phyloP scores from a whole-genome alignment of 305 asterid species.

The Fraxinus greggii region DNA sequence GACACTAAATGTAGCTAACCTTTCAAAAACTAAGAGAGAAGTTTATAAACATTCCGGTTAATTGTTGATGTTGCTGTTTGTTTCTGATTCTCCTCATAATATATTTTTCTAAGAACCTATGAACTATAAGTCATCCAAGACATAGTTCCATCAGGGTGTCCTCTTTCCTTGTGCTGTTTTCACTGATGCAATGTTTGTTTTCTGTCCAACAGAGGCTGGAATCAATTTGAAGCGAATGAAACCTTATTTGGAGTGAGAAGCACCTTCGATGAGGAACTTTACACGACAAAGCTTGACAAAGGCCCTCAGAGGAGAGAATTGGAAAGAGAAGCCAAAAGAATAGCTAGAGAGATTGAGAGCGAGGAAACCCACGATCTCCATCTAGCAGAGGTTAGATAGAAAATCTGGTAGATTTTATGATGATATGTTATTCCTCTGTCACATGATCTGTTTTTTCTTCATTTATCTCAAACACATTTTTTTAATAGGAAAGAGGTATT shows the following conservation, averaged over 20 bases:
- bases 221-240: constrained; percentile 88
- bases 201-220: constrained; percentile 73
- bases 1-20: neutral
- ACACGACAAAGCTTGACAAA: constrained; percentile 90
- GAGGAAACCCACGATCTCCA: constrained; percentile 90
- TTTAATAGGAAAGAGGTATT: constrained; percentile 81
- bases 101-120: neutral
- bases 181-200: constrained; percentile 2
- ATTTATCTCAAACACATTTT: constrained; percentile 24
- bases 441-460: neutral
- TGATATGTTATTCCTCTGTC: constrained; percentile 2
- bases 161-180: constrained; percentile 14
- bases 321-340: constrained; percentile 80
- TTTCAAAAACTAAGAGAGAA: constrained; percentile 7
- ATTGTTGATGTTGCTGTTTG: constrained; percentile 1
- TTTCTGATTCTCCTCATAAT: neutral
- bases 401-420: neutral
- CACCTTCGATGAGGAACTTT: constrained; percentile 89
- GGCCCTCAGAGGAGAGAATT: constrained; percentile 87
- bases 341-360: constrained; percentile 93
- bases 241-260: constrained; percentile 89
- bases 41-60: neutral
- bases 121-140: constrained; percentile 10
- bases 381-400: constrained; percentile 76
- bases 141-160: constrained; percentile 15